These are phyloP conservation scores for Thelonectria blattea DNA, from an alignment of 2,329 filamentous ascomycete species.

Conservation along the genomic window DNA sequence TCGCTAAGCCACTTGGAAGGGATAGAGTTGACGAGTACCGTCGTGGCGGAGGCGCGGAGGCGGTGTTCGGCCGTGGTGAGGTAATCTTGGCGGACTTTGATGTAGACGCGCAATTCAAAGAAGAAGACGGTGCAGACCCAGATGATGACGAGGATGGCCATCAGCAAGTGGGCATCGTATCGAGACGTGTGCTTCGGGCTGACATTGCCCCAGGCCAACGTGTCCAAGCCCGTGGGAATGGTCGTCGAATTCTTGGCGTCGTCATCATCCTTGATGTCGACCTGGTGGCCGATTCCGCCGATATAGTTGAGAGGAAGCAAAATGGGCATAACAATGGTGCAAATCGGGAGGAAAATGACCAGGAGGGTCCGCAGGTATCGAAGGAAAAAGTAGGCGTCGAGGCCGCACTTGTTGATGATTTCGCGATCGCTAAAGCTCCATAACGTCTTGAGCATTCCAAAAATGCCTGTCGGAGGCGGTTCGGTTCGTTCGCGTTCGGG, in stretches of 20 bases:
- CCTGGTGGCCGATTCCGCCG: conserved; percentile 68
- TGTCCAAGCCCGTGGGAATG: conserved; percentile 70
- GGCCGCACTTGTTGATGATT: conserved; percentile 91
- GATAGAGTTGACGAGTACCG: conserved; percentile 89
- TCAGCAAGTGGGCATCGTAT: conserved; percentile 83
- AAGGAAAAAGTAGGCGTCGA: conserved; percentile 97
- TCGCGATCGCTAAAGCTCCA: conserved; percentile 75
- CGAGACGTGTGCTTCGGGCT: conserved; percentile 66
- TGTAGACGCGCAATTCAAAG: conserved; percentile 82
- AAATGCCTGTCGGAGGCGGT: conserved; percentile 66
- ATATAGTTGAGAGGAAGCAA: conserved; percentile 84
- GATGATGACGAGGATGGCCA: conserved; percentile 77
- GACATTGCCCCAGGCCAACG: conserved; percentile 89
- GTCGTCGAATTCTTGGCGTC: conserved; percentile 31
- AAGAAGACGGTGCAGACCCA: conserved; percentile 92
- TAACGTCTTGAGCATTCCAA: conserved; percentile 63
- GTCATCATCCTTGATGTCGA: conserved; percentile 47
- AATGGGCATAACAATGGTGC: conserved; percentile 79
- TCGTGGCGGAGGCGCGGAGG: conserved; percentile 90
- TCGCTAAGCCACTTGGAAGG: conserved; percentile 88
- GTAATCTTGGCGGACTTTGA: conserved; percentile 92
- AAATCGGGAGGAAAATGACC: conserved; percentile 88
- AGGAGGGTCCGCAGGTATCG: conserved; percentile 80
- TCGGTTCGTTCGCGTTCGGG: conserved; percentile 83
- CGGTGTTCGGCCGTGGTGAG: conserved; percentile 94